These are phyloP conservation scores for Bipolaris cookei DNA, from an alignment of 2,329 filamentous ascomycete genomes.

Conservation along the genomic window DNA sequence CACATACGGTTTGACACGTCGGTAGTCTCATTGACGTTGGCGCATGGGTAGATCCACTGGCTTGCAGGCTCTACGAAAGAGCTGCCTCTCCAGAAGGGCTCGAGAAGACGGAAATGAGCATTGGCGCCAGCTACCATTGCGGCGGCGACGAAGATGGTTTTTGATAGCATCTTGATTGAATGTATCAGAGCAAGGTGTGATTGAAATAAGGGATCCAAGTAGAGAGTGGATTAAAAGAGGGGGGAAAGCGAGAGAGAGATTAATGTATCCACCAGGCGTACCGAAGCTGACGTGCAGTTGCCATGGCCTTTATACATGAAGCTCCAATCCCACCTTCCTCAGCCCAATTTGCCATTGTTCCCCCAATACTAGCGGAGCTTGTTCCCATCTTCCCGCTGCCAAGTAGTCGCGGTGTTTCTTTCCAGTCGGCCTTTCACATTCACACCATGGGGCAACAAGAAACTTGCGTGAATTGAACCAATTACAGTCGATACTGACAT, in stretches of 20 bases:
- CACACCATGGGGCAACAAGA: constrained; percentile 6
- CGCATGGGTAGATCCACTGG: constrained; percentile 53
- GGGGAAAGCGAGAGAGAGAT: not conserved
- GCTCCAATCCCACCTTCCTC: not conserved
- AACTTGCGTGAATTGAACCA: not conserved
- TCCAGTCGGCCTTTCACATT: constrained; percentile 5
- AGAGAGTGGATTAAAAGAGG: no score
- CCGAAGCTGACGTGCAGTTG: constrained; percentile 3
- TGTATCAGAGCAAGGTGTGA: no score
- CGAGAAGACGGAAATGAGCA: constrained; percentile 54
- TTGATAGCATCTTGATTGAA: constrained; percentile 27
- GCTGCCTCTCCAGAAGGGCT: constrained; percentile 52
- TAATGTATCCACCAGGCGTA: not conserved
- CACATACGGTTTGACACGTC: constrained; percentile 50
- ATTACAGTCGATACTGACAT: not conserved
- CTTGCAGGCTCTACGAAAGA: constrained; percentile 47
- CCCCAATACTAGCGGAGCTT: not conserved
- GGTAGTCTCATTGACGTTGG: constrained; percentile 49
- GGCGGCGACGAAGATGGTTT: constrained; percentile 25
- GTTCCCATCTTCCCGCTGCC: not conserved
- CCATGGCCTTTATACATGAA: constrained; percentile 17
- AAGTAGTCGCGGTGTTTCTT: constrained; percentile 10
- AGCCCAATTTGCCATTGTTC: not conserved
- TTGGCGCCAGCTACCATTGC: constrained; percentile 43
- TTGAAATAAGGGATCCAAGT: not conserved